Base-by-base conservation (phyloP, 257 asterid species). In the Thymus mandschuricus region DNA sequence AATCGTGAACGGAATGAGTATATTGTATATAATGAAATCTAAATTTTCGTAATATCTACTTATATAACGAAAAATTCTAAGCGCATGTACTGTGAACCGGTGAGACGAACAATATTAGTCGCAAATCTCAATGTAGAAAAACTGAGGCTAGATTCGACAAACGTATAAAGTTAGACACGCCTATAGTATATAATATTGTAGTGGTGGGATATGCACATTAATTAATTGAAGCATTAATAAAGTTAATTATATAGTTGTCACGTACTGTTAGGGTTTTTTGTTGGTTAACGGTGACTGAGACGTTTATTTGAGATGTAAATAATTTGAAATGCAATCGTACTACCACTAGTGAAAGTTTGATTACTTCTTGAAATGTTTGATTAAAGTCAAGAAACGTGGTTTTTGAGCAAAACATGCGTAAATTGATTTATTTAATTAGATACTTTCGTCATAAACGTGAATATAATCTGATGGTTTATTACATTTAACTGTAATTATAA, bases 331-430 rank as follows among this genome's bases (percentile, higher is more conserved):
- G 43, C 1, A 10, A 29, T 28, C 6, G 27, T 28, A 4, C 30
- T 0, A 44, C 41, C 40, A 38, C 8, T 38, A 3, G 41, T 51
- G 50, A 66, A 50, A 51, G 66, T 54, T 51, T 68, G 4, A 38
- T 7, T 68, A 15, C 48, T 68, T 10, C 33, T 51, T 28, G 2
- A 8, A 54, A n/a, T 12, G 33, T 48, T 48, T 38, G 41, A 38
- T 48, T 13, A 31, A 30, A 30, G 60, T 49, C 33, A 54, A 57
- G 33, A 44, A 59, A 56, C 66, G 66, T 69, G 74, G 29, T 69
- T 43, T 57, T 55, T 15, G 27, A 57, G 66, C 15, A 43, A 43
- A 30, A 43, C 64, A 50, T 34, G 60, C 15, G 71, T 33, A 1
- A 29, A 43, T 43, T 63, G 27, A 63, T 63, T 50, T 9, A 41